A percentile compares a stretch with the other conserved stretches of the same genome.
Conservation (phyloP, 768 basidiomycete species). For the Trichaptum fuscoviolaceum region DNA sequence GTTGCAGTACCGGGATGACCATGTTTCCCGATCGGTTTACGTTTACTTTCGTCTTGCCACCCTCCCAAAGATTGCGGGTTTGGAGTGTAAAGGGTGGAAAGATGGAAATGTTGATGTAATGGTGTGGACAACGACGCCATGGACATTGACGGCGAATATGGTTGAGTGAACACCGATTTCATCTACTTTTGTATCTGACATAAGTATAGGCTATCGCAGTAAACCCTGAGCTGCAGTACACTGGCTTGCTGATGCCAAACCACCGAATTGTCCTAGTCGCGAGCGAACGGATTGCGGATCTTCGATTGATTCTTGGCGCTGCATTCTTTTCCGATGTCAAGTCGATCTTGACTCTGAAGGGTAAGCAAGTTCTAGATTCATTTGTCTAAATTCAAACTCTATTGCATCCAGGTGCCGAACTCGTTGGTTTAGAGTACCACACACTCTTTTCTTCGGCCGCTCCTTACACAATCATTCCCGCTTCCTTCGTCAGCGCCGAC, state of each 20-base stretch:
- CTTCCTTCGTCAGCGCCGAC: conserved; percentile 73
- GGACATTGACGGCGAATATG: conserved; percentile 96
- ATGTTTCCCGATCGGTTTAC: conserved; percentile 83
- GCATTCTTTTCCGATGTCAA: conserved; percentile 21
- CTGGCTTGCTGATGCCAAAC: conserved; percentile 32
- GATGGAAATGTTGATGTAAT: conserved; percentile 46
- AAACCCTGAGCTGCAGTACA: conserved; percentile 66
- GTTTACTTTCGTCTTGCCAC: conserved; percentile 64
- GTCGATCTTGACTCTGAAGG: conserved; percentile 23
- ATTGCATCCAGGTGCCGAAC: conserved; percentile 14
- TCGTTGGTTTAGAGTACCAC: conserved; percentile 16
- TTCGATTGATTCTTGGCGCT: conserved; percentile 24
- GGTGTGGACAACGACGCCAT: conserved; percentile 98
- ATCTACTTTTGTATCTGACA: conserved; percentile 8
- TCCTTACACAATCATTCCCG: conserved; percentile 51
- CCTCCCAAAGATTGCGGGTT: conserved; percentile 15
- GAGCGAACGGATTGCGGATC: conserved; percentile 23
- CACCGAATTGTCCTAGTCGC: conserved; percentile 2
- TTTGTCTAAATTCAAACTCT: background rate
- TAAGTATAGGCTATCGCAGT: conserved; percentile 78
- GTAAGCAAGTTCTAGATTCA: conserved; percentile 19
- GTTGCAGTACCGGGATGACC: conserved; percentile 83
- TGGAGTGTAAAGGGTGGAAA: conserved; percentile 29
- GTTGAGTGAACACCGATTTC: conserved; percentile 35
- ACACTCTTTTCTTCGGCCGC: conserved; percentile 21